Base-by-base conservation (phyloP, 2,329 filamentous ascomycete genomes). In the Nemania abortiva region DNA sequence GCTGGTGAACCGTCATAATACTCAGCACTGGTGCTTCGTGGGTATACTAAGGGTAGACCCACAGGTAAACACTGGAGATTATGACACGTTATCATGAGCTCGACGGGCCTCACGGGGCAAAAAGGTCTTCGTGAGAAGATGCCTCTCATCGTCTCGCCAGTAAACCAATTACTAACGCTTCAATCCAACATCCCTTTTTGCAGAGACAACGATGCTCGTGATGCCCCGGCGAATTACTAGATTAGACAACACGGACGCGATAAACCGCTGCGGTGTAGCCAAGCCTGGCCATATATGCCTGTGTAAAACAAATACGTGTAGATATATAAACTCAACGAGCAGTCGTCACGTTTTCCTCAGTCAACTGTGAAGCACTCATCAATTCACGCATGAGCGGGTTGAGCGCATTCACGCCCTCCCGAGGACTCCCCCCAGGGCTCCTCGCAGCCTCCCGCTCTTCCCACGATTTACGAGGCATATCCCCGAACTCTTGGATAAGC, bases 351-450 rank as follows among this genome's bases (percentile, higher is more conserved):
- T 58, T 60, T 22, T 68, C 70, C 11, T 57, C 45, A 47, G 66
- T 66, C 20, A 66, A 37, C 15, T 54, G 55, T 13, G 70, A 72
- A 47, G 66, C 66, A 50, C 50, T 66, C 64, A 69, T 70, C n/a
- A 72, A 54, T 20, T 73, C 65, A 18, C 59, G 67, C 72, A 71
- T 70, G 18, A 72, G n/a, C 27, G 68, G 70, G 29, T 68, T 61
- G n/a, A 72, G 63, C 20, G n/a, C 18, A 59, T 54, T 65, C 11
- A 7, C n/a, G 3, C 37, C 31, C 15, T 29, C 37, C 27, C 42
- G 42, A 37, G 27, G 6, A 29, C 31, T 55, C 31, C 18, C 52
- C 39, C 18, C 56, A 10, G 7, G 37, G 24, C 24, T 6, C 34
- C 13, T n/a, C 27, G 37, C 34, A 5, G n/a, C 47, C 55, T 63